A percentile compares a stretch with the other conserved stretches of the same genome.
phyloP scores from a whole-genome alignment of 768 basidiomycete species.

The Chlorophyllum brunneum region DNA sequence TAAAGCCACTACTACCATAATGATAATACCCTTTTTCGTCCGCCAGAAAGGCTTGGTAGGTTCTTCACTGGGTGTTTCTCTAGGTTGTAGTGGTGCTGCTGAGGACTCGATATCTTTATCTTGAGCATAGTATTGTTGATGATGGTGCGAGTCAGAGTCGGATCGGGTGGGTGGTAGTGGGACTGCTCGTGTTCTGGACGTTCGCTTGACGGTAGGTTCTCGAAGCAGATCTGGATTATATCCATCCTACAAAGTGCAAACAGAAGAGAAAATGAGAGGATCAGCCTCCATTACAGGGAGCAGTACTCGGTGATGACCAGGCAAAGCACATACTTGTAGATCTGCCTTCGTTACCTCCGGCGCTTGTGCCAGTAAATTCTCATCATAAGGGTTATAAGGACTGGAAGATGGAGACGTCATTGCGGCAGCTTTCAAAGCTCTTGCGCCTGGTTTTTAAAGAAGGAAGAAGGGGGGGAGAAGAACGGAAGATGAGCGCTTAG shows the following conservation, averaged over 20 bases:
- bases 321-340: conserved; percentile 9
- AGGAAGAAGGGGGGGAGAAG: not conserved
- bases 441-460: not conserved
- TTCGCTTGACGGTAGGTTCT: conserved; percentile 11
- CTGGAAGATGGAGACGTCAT: not conserved
- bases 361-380: conserved; percentile 3
- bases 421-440: not conserved
- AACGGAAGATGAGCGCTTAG: not conserved
- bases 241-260: conserved; percentile 18
- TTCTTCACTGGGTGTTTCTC: conserved; percentile 27
- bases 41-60: conserved; percentile 32
- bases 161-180: conserved; percentile 15
- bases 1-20: not conserved
- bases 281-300: no score
- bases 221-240: conserved; percentile 24
- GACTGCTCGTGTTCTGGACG: conserved; percentile 2
- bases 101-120: conserved; percentile 8
- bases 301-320: no score
- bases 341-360: conserved; percentile 10
- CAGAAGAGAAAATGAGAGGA: not conserved
- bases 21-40: conserved; percentile 39
- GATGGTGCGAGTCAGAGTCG: conserved; percentile 8
- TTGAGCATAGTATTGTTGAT: no score
- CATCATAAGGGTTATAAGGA: not conserved
- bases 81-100: conserved; percentile 15